A percentile compares a stretch with the other conserved stretches of the same genome.
Conservation (phyloP, 78 protist genomes). For the Acrasis kona region DNA sequence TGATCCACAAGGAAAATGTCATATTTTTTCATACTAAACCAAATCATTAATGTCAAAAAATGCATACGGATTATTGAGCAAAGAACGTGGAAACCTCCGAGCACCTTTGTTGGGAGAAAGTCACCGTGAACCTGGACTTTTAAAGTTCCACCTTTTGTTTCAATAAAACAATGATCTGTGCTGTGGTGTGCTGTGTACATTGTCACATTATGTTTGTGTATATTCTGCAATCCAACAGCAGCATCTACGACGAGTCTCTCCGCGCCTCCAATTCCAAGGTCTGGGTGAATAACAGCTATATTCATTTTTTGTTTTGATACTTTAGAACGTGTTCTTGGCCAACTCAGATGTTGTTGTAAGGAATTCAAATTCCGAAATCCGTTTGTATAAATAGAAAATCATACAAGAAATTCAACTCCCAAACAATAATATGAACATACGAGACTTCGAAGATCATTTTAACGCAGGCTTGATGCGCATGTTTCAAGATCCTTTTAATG, state of each 20-base stretch:
- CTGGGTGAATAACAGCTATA: slow-evolving; percentile 68
- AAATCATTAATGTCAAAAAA: slow-evolving; percentile 24
- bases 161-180: slow-evolving; percentile 70
- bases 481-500: too few relatives aligned
- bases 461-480: too few relatives aligned
- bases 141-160: slow-evolving; percentile 68
- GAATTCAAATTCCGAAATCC: too few relatives aligned
- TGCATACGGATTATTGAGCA: slow-evolving; percentile 73
- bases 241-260: slow-evolving; percentile 93
- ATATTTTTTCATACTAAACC: background rate
- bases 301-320: background rate
- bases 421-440: too few relatives aligned
- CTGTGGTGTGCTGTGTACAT: slow-evolving; percentile 87
- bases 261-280: slow-evolving; percentile 91
- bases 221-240: slow-evolving; percentile 57
- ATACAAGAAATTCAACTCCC: too few relatives aligned
- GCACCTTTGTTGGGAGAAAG: slow-evolving; percentile 65
- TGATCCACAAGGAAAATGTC: slow-evolving; percentile 71
- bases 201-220: slow-evolving; percentile 51
- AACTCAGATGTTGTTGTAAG: too few relatives aligned
- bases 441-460: too few relatives aligned
- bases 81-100: slow-evolving; percentile 51
- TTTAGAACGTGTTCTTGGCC: too few relatives aligned
- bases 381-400: too few relatives aligned
- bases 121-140: slow-evolving; percentile 59